Percentiles rank a stretch among this genome's conserved stretches.
phyloP scores from a whole-genome alignment of 768 basidiomycete genomes.

The Boletellus ananiceps region DNA sequence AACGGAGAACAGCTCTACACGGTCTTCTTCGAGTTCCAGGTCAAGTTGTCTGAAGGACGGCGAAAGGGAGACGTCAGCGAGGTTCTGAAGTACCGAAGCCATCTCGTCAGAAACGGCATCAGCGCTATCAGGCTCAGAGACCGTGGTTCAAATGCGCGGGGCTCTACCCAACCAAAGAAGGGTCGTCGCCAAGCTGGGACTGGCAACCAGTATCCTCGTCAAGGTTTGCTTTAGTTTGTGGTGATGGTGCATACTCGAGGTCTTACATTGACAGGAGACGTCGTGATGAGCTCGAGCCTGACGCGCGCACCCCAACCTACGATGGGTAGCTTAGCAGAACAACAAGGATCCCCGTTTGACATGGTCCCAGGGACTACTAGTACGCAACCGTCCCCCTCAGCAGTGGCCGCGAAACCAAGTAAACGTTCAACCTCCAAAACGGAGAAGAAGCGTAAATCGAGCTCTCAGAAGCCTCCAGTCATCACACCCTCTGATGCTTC shows the following conservation, averaged over 20 bases:
- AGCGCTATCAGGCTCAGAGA: constrained; percentile 2
- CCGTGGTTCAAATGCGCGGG: not conserved
- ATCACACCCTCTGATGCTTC: constrained; percentile 19
- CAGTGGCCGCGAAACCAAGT: not conserved
- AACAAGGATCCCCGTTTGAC: not conserved
- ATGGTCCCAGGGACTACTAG: not conserved
- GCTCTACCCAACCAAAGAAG: not conserved
- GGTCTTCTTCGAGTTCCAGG: constrained; percentile 23
- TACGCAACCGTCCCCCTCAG: not conserved
- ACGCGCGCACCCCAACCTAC: not conserved
- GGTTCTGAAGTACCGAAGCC: not conserved
- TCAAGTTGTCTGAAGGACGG: not conserved
- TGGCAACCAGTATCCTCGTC: not conserved
- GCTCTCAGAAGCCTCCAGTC: constrained; percentile 17
- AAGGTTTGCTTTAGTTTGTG: constrained; percentile 7
- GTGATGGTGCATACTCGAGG: not conserved
- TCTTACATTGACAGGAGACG: constrained; percentile 1
- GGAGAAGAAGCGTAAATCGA: constrained; percentile 21
- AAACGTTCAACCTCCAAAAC: not conserved
- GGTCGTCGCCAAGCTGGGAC: not conserved
- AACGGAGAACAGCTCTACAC: constrained; percentile 11
- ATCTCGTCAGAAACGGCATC: constrained; percentile 5
- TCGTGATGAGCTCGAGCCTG: not conserved
- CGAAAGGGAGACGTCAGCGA: not conserved
- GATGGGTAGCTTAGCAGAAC: not conserved